A percentile compares a stretch with the other conserved stretches of the same genome.
phyloP scores from a whole-genome alignment of 2,329 filamentous ascomycete genomes.

The Fusarium bactridioides region DNA sequence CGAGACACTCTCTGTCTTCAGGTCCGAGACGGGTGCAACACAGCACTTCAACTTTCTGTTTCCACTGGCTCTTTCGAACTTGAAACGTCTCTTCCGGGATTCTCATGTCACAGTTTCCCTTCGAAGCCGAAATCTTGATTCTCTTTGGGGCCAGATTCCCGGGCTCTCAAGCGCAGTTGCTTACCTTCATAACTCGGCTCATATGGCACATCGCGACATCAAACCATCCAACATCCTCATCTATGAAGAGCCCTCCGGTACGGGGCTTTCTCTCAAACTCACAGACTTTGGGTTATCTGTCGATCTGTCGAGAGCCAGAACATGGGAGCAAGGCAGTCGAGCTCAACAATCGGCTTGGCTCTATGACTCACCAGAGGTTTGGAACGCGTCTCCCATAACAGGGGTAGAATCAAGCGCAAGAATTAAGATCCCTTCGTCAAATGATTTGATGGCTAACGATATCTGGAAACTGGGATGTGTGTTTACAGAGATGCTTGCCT shows the following conservation, averaged over 20 bases:
- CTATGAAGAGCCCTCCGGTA: rapidly evolving
- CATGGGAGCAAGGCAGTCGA: not conserved
- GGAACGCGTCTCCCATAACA: rapidly evolving
- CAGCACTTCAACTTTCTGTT: not conserved
- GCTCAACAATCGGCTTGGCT: not conserved
- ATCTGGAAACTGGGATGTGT: not conserved
- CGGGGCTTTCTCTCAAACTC: rapidly evolving
- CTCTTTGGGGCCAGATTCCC: rapidly evolving
- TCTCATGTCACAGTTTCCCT: rapidly evolving
- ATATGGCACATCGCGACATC: not conserved
- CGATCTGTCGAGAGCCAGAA: not conserved
- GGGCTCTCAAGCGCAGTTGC: not conserved
- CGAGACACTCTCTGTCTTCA: not conserved
- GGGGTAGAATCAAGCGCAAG: rapidly evolving
- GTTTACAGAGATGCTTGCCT: not conserved
- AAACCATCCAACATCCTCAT: rapidly evolving
- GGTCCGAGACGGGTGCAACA: rapidly evolving
- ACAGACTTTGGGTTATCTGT: rapidly evolving
- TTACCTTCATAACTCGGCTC: not conserved
- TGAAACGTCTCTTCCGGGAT: not conserved
- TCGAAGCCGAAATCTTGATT: not conserved
- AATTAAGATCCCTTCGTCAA: not conserved
- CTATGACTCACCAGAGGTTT: not conserved
- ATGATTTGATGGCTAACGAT: not conserved
- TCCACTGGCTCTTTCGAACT: not conserved